phyloP scores from a whole-genome alignment of 164 flowering plant genomes.

The Nelumbo lutea region DNA sequence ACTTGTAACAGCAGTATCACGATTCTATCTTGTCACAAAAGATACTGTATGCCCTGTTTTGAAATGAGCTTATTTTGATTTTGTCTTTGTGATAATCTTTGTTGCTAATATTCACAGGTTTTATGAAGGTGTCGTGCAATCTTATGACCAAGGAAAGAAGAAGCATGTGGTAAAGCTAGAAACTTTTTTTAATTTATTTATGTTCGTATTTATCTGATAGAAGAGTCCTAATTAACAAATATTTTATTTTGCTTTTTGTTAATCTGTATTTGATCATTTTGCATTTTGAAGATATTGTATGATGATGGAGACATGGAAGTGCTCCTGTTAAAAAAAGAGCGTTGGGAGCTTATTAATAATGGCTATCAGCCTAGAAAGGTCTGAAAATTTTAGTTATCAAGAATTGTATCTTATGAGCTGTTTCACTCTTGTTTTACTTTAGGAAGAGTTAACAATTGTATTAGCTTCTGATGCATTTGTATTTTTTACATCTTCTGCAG shows the following conservation, averaged over 20 bases:
- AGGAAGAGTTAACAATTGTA: too few relatives aligned
- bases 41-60: neutral
- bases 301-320: slow-evolving; percentile 95
- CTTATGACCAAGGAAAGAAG: slow-evolving; percentile 57
- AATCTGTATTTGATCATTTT: neutral
- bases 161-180: slow-evolving; percentile 66
- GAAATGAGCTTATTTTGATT: neutral
- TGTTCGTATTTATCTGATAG: too few relatives aligned
- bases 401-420: neutral
- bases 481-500: slow-evolving; percentile 32
- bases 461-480: neutral
- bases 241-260: neutral
- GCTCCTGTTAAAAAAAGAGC: slow-evolving; percentile 68
- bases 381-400: slow-evolving; percentile 4
- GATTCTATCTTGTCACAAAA: too few relatives aligned
- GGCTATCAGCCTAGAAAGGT: slow-evolving; percentile 49
- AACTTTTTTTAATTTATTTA: slow-evolving; percentile 6
- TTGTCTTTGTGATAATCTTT: neutral
- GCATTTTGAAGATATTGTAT: slow-evolving; percentile 49
- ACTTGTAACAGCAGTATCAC: too few relatives aligned
- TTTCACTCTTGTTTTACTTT: neutral
- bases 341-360: slow-evolving; percentile 72
- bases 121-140: slow-evolving; percentile 84
- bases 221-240: too few relatives aligned
- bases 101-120: slow-evolving; percentile 46